Percentiles rank a stretch among this genome's conserved stretches.
Conservation (phyloP, 495 filamentous ascomycete genomes). For the Darksidea phi region DNA sequence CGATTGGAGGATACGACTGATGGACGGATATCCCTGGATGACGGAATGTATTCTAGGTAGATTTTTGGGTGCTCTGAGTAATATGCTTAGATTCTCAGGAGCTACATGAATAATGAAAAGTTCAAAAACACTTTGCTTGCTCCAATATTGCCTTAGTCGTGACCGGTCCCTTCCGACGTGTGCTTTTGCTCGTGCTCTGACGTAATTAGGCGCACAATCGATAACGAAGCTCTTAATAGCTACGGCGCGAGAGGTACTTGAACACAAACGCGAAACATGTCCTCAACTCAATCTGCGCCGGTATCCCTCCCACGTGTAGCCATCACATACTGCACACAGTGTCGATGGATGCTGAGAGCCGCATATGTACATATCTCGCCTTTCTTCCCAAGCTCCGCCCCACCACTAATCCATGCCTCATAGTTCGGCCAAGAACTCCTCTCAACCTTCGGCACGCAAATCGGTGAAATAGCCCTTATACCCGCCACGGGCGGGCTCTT, state of each 20-base stretch:
- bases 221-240: too few relatives aligned
- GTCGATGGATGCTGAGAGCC: constrained; percentile 79
- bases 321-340: constrained; percentile 49
- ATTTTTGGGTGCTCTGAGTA: constrained; percentile 17
- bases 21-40: constrained; percentile 19
- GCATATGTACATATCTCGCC: constrained; percentile 47
- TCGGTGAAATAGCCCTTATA: constrained; percentile 89
- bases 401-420: not conserved
- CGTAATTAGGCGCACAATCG: too few relatives aligned
- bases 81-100: constrained; percentile 6
- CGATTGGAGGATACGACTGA: constrained; percentile 18
- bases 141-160: too few relatives aligned
- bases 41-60: constrained; percentile 26
- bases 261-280: constrained; percentile 11
- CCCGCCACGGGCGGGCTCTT: constrained; percentile 85
- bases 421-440: constrained; percentile 96
- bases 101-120: constrained; percentile 2
- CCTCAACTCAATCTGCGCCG: constrained; percentile 24
- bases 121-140: too few relatives aligned
- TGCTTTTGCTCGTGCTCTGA: too few relatives aligned
- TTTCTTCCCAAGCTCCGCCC: not conserved
- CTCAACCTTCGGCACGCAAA: constrained; percentile 82
- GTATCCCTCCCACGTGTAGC: constrained; percentile 43
- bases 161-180: too few relatives aligned
- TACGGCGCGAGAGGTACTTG: too few relatives aligned